Conservation (phyloP, 2,329 filamentous ascomycete species). For the Tolypocladium inflatum region DNA sequence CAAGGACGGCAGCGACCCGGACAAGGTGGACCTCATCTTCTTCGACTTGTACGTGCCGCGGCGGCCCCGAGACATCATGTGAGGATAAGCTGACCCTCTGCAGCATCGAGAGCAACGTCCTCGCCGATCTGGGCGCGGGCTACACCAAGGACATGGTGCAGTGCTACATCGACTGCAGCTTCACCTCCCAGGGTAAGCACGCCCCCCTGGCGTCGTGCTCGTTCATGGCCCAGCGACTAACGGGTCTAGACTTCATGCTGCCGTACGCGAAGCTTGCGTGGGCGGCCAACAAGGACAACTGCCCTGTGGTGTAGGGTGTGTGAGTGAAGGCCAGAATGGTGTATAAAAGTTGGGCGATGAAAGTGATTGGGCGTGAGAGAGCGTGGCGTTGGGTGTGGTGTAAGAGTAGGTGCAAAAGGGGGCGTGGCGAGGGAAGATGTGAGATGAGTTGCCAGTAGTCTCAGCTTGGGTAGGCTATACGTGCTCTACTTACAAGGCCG, state of each 20-base stretch:
- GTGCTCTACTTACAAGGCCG: neutral
- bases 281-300: conserved; percentile 24
- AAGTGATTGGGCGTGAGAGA: neutral
- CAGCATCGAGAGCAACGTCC: conserved; percentile 27
- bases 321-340: neutral
- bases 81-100: neutral
- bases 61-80: neutral
- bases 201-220: no score
- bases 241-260: conserved; percentile 22
- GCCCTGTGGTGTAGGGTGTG: conserved; percentile 13
- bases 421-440: neutral
- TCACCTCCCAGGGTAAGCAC: conserved; percentile 22
- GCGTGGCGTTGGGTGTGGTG: neutral
- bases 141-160: conserved; percentile 24
- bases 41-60: conserved; percentile 39
- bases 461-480: neutral
- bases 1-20: conserved; percentile 26
- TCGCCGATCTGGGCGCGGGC: conserved; percentile 23
- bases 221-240: neutral
- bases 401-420: neutral
- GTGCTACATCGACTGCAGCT: conserved; percentile 29
- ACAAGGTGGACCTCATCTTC: conserved; percentile 43
- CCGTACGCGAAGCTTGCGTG: conserved; percentile 28
- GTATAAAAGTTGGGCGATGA: neutral
- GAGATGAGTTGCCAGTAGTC: no score